A percentile compares a stretch with the other conserved stretches of the same genome.
Conservation (phyloP, 1,284 basidiomycete genomes). For the Ganoderma lucidum region DNA sequence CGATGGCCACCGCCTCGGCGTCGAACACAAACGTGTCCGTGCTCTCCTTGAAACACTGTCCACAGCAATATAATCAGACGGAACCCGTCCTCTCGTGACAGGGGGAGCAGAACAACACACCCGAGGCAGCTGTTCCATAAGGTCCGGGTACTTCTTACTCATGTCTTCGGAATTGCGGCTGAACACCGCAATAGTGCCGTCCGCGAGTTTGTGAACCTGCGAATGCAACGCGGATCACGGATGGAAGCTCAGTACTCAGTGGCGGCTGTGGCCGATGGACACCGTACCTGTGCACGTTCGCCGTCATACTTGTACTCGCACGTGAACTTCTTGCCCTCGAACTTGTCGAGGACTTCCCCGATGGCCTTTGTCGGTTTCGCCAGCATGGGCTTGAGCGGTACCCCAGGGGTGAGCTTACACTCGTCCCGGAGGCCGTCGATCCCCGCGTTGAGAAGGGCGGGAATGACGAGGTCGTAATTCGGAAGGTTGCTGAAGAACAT, state of each 20-base stretch:
- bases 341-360: conserved; percentile 97
- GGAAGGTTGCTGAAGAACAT: conserved; percentile 81
- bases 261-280: background rate
- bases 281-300: conserved; percentile 88
- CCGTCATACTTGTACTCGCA: conserved; percentile 99
- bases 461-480: conserved; percentile 93
- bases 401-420: conserved; percentile 94
- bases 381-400: conserved; percentile 98
- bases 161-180: conserved; percentile 99
- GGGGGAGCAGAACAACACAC: conserved; percentile 51
- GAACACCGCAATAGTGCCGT: conserved; percentile 89
- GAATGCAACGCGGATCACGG: background rate
- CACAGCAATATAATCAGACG: conserved; percentile 11
- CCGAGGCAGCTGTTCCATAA: conserved; percentile 91
- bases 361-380: conserved; percentile 99
- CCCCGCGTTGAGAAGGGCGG: conserved; percentile 86
- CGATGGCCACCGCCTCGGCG: conserved; percentile 96
- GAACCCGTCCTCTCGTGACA: background rate
- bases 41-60: conserved; percentile 82
- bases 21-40: conserved; percentile 94
- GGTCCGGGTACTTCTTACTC: conserved; percentile 99
- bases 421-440: conserved; percentile 73
- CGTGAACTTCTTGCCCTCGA: conserved; percentile 95
- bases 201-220: conserved; percentile 84
- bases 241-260: background rate